Evolutionary conservation across 495 filamentous ascomycete species (phyloP), one percentile per base, ranked within the genome.

Genomic region (Thozetella sp.): DNA sequence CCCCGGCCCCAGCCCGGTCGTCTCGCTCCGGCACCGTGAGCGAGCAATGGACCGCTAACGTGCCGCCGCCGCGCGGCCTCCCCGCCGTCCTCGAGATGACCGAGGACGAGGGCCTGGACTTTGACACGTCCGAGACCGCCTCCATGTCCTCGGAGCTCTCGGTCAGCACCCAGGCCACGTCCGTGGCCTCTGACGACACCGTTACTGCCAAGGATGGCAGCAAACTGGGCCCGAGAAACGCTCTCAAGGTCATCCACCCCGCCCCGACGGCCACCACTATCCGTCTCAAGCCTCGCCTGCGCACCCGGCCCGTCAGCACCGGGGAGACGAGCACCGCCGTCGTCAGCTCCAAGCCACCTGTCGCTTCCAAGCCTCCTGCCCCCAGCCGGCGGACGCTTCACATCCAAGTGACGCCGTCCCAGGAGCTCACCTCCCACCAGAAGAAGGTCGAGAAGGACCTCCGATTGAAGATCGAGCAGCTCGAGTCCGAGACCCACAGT

Each of bases 71-170:
- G 24, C 40, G 34, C 17, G 24, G 22, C 11, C 59, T 63, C 15
- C 61, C 67, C 46, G 48, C 67, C 19, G 55, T 70, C 19, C 50
- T 64, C 20, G 37, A 45, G 12, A 59, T 26, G 66, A 72, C 54
- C 30, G 58, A 61, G 40, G 63, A 66, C 58, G 53, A 30, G 17
- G 63, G 66, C 51, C 51, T 45, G 6, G 70, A 72, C 53, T 57
- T 57, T 23, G 27, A 55, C 53, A 22, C 27, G 1, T 60, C 63
- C 0, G 74, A 77, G 48, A 78, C 75, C 19, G 78, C 78, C 59
- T 76, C 77, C 22, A 67, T 76, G 17, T 70, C 71, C 0, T 80
- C 78, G 0, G 72, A 77, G 25, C 67, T 80, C 25, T 80, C 78
- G 17, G 60, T 74, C 51, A 80, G 70, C 59, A 80, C 78, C 9